phyloP scores from a whole-genome alignment of 306 rosid species.

The Fragaria iinumae region DNA sequence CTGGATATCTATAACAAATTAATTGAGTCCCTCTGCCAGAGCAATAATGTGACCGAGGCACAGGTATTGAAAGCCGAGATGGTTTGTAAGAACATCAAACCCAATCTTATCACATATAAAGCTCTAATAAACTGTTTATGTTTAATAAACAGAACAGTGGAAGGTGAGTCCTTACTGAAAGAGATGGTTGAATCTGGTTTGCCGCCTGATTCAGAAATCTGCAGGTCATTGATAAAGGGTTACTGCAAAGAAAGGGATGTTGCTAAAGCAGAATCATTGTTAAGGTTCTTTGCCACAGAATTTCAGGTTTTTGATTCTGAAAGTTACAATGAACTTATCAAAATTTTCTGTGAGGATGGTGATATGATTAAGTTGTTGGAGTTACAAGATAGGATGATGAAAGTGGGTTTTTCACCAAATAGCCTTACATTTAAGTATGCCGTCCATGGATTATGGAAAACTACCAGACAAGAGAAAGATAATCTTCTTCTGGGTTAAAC shows the following conservation, averaged over 20 bases:
- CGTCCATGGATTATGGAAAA: constrained; percentile 61
- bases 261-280: constrained; percentile 57
- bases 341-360: constrained; percentile 50
- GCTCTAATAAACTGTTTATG: constrained; percentile 56
- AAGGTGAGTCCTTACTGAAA: constrained; percentile 55
- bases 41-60: constrained; percentile 51
- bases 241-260: constrained; percentile 56
- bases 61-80: constrained; percentile 51
- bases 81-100: constrained; percentile 35
- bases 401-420: constrained; percentile 70
- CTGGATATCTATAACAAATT: constrained; percentile 43
- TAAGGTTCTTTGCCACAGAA: constrained; percentile 54
- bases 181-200: constrained; percentile 61
- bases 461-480: constrained; percentile 26
- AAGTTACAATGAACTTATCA: constrained; percentile 68
- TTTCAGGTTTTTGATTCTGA: constrained; percentile 60
- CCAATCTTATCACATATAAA: constrained; percentile 42
- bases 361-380: constrained; percentile 58
- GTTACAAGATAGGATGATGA: constrained; percentile 63
- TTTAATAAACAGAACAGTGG: constrained; percentile 42
- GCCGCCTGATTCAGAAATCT: constrained; percentile 48
- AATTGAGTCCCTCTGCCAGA: constrained; percentile 55
- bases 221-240: constrained; percentile 55
- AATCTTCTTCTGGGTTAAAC: constrained; percentile 5
- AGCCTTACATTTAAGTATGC: constrained; percentile 60